Percentiles rank a stretch among this genome's conserved stretches.
phyloP scores from a whole-genome alignment of 2,329 filamentous ascomycete species.

The Bipolaris gigantea region DNA sequence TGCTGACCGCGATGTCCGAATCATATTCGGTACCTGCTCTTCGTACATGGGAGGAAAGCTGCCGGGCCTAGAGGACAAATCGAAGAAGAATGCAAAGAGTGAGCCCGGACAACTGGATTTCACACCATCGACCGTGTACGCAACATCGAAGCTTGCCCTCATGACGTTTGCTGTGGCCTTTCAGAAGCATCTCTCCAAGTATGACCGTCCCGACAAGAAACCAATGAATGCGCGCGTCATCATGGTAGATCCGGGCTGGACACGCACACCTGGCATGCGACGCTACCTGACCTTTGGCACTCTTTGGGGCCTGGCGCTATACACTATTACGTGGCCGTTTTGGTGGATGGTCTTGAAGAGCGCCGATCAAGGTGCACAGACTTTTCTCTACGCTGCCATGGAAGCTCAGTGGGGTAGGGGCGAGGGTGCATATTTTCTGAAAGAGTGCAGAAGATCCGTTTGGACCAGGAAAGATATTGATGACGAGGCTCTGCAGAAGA shows the following conservation, averaged over 20 bases:
- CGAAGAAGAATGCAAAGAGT: slow-evolving; percentile 52
- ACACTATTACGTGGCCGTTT: slow-evolving; percentile 75
- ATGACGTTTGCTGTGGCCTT: slow-evolving; percentile 89
- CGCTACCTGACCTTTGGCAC: slow-evolving; percentile 86
- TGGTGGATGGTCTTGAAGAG: slow-evolving; percentile 91
- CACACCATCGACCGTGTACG: slow-evolving; percentile 51
- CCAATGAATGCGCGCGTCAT: slow-evolving; percentile 83
- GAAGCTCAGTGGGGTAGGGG: slow-evolving; percentile 70
- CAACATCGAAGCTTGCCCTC: slow-evolving; percentile 67
- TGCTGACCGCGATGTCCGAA: slow-evolving; percentile 86
- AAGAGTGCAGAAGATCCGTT: slow-evolving; percentile 81
- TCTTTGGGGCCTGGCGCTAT: slow-evolving; percentile 75
- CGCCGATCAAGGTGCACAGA: slow-evolving; percentile 80
- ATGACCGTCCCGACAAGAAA: slow-evolving; percentile 78
- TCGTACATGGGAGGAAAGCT: slow-evolving; percentile 81
- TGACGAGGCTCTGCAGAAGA: slow-evolving; percentile 78
- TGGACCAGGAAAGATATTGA: slow-evolving; percentile 72
- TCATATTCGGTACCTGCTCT: slow-evolving; percentile 84
- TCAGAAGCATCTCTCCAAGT: slow-evolving; percentile 86
- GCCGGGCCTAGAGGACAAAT: slow-evolving; percentile 60
- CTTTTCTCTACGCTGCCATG: slow-evolving; percentile 83
- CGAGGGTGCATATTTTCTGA: slow-evolving; percentile 72
- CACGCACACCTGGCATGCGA: slow-evolving; percentile 82
- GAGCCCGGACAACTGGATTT: slow-evolving; percentile 41
- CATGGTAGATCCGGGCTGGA: slow-evolving; percentile 82